A percentile compares a stretch with the other conserved stretches of the same genome.
phyloP scores from a whole-genome alignment of 2,329 filamentous ascomycete species.

The Alternaria tenuissima region DNA sequence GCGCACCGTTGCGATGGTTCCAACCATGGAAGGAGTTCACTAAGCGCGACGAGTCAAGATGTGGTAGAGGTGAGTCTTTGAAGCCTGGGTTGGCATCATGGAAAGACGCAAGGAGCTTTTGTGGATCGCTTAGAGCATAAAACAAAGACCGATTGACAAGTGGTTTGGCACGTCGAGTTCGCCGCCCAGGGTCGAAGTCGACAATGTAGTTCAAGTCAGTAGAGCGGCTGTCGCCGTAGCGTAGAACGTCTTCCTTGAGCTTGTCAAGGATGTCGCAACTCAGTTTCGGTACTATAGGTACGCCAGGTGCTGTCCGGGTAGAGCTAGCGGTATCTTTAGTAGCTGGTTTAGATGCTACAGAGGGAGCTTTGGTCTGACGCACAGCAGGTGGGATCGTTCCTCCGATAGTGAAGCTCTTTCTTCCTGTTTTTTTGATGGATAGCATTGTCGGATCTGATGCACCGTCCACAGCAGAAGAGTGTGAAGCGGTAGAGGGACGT shows the following conservation, averaged over 20 bases:
- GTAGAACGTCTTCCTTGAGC: conserved; percentile 36
- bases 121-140: conserved; percentile 42
- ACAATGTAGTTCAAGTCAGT: conserved; percentile 26
- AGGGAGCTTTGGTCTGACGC: not conserved
- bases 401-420: conserved; percentile 30
- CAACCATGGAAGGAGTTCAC: conserved; percentile 45
- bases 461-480: conserved; percentile 17
- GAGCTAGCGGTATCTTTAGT: not conserved
- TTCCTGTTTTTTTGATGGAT: conserved; percentile 28
- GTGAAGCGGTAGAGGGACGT: conserved; percentile 3
- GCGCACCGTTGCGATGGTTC: conserved; percentile 43
- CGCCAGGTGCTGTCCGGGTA: not conserved
- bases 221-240: conserved; percentile 19
- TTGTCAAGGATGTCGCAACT: conserved; percentile 40
- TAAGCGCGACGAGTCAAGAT: conserved; percentile 44
- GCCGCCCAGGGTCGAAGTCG: conserved; percentile 27
- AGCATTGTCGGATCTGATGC: conserved; percentile 13
- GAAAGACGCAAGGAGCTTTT: conserved; percentile 47
- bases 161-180: conserved; percentile 24
- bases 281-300: conserved; percentile 36
- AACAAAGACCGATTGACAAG: conserved; percentile 48
- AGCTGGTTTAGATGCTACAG: not conserved
- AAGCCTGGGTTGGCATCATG: conserved; percentile 35
- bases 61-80: conserved; percentile 43
- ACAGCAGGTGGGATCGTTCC: conserved; percentile 3